Base-by-base conservation (phyloP, 331 rosid genomes). In the Quercus lobata region DNA sequence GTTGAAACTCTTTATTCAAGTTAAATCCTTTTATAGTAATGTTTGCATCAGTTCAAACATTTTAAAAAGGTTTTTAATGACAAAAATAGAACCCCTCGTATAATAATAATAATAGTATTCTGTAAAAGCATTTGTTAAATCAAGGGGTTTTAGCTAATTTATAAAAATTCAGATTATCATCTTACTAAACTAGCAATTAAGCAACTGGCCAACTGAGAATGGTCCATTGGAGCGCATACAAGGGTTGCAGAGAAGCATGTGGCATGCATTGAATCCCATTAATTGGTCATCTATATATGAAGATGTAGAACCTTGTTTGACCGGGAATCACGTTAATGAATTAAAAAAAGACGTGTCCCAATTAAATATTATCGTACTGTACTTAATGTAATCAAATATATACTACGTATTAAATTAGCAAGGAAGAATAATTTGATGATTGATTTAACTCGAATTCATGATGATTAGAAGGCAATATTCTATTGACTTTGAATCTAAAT, bases 181-280 rank as follows among this genome's bases (percentile, higher is more conserved):
- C 76, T 62, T 81, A 81, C 75, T 61, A 65, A 81, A 79, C 82
- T 74, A 79, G 46, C 46, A 37, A 37, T 37, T 37, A 37, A 37
- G 46, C 46, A 37, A 37, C 11, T 8, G 46, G 46, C 71, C 57
- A 58, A 55, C 66, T 34, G 71, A 34, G 46, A 69, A 77, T 72
- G 37, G 63, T 71, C 78, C 29, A 66, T 76, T 56, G 81, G 35
- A 79, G 77, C 85, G 78, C 69, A 60, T 79, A 78, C 88, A 73
- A 82, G 41, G 57, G 46, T 57, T 46, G 17, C 15, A 15, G 79
- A 77, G 70, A 82, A 46, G 35, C 89, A 82, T 62, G 86, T 87
- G 88, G 63, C 34, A 34, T 66, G 63, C 34, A 34, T 44, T 79
- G 85, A 82, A 82, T 87, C 83, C 57, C 7, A 56, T 30, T 58